Evolutionary conservation across 306 rosid species (phyloP), one percentile per base, ranked within the genome.

Genomic region (Trichosanthes truncata): DNA sequence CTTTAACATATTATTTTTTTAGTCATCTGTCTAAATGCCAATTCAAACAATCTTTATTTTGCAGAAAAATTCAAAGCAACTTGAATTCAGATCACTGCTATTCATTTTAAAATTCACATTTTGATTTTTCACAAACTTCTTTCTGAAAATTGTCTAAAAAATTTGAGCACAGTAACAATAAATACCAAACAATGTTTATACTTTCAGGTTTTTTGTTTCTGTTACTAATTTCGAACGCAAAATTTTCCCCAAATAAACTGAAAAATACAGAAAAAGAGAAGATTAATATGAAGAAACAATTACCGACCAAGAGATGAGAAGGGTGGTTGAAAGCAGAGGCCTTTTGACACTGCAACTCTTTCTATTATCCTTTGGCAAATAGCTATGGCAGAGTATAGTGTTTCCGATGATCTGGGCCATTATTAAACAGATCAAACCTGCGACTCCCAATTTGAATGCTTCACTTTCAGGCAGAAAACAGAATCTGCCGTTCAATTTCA

Each of bases 251-350:
- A 33, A 29, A 17, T 7, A 10, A 3, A 17, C 14, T n/a, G 74
- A 23, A 23, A 40, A 69, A 23, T 4, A n/a, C 29, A 71, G 35
- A 7, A 7, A 17, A 69, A 23, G 3, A 21, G 60, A 73, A 40
- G 60, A 46, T 6, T 25, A 41, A 15, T 46, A 20, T 4, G 49
- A n/a, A 67, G 33, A 67, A 38, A n/a, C 2, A 67, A 40, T 46
- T 35, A 87, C 93, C n/a, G 81, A 95, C 98, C 98, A 95, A 79
- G 97, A 92, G 43, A 92, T 82, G 78, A 80, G 76, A 59, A 92
- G 93, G 83, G 80, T 33, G 82, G 76, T 82, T 52, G 85, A 83
- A 84, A 89, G 38, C n/a, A 52, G n/a, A 14, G 90, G 89, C 15
- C 38, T 73, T 84, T 85, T 90, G 49, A 68, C 80, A 26, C 81